A percentile compares a stretch with the other conserved stretches of the same genome.
phyloP scores from a whole-genome alignment of 768 basidiomycete genomes.

The Panus rudis region DNA sequence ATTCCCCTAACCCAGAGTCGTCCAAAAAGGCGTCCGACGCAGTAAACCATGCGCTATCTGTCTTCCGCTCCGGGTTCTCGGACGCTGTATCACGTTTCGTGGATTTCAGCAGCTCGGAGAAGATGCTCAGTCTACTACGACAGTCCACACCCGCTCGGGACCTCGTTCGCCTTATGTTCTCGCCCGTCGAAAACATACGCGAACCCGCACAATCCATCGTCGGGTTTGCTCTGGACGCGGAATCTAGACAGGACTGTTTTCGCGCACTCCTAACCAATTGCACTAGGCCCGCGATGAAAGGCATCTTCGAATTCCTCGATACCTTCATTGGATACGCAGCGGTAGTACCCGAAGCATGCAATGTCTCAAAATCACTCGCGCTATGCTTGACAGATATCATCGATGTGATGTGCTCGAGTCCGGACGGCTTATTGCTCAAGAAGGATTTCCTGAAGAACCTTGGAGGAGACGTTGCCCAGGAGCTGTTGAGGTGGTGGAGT shows the following conservation, averaged over 20 bases:
- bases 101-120: slow-evolving; percentile 48
- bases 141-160: slow-evolving; percentile 50
- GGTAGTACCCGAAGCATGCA: slow-evolving; percentile 76
- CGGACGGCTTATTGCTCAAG: slow-evolving; percentile 63
- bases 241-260: slow-evolving; percentile 83
- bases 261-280: slow-evolving; percentile 65
- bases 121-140: slow-evolving; percentile 48
- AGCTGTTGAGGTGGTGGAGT: slow-evolving; percentile 71
- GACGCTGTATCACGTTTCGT: slow-evolving; percentile 57
- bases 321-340: slow-evolving; percentile 59
- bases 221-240: slow-evolving; percentile 83
- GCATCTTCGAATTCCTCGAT: slow-evolving; percentile 60
- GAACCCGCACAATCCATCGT: slow-evolving; percentile 72
- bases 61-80: slow-evolving; percentile 57
- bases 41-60: slow-evolving; percentile 54
- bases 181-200: slow-evolving; percentile 72
- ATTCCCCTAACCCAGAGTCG: slow-evolving; percentile 14
- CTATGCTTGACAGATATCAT: slow-evolving; percentile 90
- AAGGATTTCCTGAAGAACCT: slow-evolving; percentile 43
- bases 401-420: slow-evolving; percentile 73
- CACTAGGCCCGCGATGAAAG: slow-evolving; percentile 61
- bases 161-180: slow-evolving; percentile 67
- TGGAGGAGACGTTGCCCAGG: slow-evolving; percentile 35
- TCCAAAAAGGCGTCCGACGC: slow-evolving; percentile 35
- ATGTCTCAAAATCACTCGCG: slow-evolving; percentile 83